Percentiles rank a stretch among this genome's conserved stretches.
These are phyloP conservation scores for Chrysosporium keratinophilum DNA, from an alignment of 2,329 filamentous ascomycete genomes.

Conservation along the genomic window DNA sequence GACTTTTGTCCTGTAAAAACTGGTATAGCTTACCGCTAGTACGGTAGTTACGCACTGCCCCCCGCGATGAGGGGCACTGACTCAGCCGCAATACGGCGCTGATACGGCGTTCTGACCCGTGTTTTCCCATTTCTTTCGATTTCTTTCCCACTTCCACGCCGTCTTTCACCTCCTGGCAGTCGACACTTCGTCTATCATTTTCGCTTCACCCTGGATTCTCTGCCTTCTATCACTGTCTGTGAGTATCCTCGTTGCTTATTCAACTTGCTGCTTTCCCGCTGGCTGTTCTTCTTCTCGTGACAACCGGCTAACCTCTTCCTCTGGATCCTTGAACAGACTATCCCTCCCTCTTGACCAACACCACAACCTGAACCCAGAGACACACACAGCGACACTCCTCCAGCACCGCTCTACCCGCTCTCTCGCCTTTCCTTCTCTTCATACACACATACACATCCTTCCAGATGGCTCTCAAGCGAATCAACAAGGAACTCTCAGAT, in stretches of 20 bases:
- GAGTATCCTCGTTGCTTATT: neutral
- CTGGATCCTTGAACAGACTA: neutral
- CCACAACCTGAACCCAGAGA: slow-evolving; percentile 3
- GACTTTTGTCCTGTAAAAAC: neutral
- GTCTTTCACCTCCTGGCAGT: slow-evolving; percentile 19
- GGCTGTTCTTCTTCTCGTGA: neutral
- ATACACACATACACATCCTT: slow-evolving; percentile 15
- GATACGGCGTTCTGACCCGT: neutral
- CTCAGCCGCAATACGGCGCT: slow-evolving; percentile 3
- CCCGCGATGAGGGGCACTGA: neutral
- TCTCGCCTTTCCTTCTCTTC: slow-evolving; percentile 13
- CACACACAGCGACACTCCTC: neutral
- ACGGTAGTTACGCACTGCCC: neutral
- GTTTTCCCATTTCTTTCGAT: slow-evolving; percentile 20
- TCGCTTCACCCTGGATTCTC: slow-evolving; percentile 14
- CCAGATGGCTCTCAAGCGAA: slow-evolving; percentile 43
- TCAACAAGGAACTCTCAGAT: slow-evolving; percentile 46
- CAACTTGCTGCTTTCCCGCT: neutral
- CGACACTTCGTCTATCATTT: slow-evolving; percentile 9
- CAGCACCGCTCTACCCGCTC: slow-evolving; percentile 13
- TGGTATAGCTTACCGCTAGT: neutral
- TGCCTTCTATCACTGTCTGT: too few species aligned
- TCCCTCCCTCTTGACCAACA: neutral
- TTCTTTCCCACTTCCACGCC: slow-evolving; percentile 26
- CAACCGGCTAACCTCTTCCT: neutral